Percentiles rank a stretch among this genome's conserved stretches.
These are phyloP conservation scores for Apiotrichum mycotoxinovorans DNA, from an alignment of 1,284 basidiomycete species.

Conservation along the genomic window DNA sequence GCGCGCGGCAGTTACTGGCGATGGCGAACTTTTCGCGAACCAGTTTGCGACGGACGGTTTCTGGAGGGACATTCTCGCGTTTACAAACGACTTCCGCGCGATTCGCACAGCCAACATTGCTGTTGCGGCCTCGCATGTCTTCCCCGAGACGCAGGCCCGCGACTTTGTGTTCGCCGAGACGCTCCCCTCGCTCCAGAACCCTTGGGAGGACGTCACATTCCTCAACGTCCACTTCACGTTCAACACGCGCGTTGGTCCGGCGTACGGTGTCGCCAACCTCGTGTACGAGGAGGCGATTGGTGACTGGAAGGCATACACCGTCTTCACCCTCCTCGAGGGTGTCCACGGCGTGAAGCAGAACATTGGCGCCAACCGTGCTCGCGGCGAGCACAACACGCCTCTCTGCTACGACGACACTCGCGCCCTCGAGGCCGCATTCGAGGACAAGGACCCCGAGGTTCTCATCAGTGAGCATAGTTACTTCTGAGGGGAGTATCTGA, in stretches of 20 bases:
- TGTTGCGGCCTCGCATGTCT: slow-evolving; percentile 42
- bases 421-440: slow-evolving; percentile 51
- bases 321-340: slow-evolving; percentile 62
- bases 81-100: slow-evolving; percentile 38
- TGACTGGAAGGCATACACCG: slow-evolving; percentile 59
- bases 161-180: slow-evolving; percentile 52
- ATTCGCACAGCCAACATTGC: slow-evolving; percentile 28
- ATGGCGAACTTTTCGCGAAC: background rate
- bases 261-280: slow-evolving; percentile 57
- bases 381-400: slow-evolving; percentile 31
- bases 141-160: slow-evolving; percentile 48
- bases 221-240: slow-evolving; percentile 61
- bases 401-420: slow-evolving; percentile 26
- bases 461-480: slow-evolving; percentile 19
- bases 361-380: slow-evolving; percentile 46
- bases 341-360: slow-evolving; percentile 57
- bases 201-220: slow-evolving; percentile 60
- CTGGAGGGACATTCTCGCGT: slow-evolving; percentile 26
- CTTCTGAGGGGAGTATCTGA: background rate
- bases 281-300: slow-evolving; percentile 53
- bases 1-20: background rate
- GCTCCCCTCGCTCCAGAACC: slow-evolving; percentile 50
- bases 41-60: slow-evolving; percentile 9
- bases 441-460: slow-evolving; percentile 51
- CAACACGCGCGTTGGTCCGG: slow-evolving; percentile 55